Conservation (phyloP, 176 grass and related monocot genomes). For the Pontederia paniculata region DNA sequence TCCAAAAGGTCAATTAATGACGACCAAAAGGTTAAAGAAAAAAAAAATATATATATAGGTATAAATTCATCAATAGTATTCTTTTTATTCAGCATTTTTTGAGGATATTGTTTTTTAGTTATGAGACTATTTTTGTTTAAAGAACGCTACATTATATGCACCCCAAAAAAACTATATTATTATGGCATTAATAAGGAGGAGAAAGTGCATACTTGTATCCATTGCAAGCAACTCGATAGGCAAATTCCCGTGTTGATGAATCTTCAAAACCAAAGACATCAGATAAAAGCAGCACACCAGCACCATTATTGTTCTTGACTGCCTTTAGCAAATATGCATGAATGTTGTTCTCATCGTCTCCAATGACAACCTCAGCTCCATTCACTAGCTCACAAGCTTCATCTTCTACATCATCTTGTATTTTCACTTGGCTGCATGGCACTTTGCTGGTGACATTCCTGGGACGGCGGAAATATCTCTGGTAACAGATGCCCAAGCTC, state of each 20-base stretch:
- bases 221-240: constrained; percentile 78
- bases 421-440: constrained; percentile 30
- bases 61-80: too few species aligned
- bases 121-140: too few species aligned
- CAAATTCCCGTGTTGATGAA: constrained; percentile 72
- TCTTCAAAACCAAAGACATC: constrained; percentile 85
- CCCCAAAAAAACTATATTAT: background rate
- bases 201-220: constrained; percentile 67
- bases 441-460: background rate
- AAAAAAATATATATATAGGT: too few species aligned
- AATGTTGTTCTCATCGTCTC: constrained; percentile 50
- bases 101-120: too few species aligned
- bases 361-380: constrained; percentile 60
- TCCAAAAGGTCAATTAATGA: too few species aligned
- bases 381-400: constrained; percentile 83
- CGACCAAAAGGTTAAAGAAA: too few species aligned
- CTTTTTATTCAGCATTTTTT: too few species aligned
- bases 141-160: too few species aligned
- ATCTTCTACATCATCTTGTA: constrained; percentile 39
- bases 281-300: constrained; percentile 66
- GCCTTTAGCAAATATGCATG: constrained; percentile 58
- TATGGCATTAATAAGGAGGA: background rate
- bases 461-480: background rate
- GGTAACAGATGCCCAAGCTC: background rate
- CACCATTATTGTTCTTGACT: constrained; percentile 95